Base-by-base conservation (phyloP, 2,329 filamentous ascomycete species). In the Aspergillus sp. region DNA sequence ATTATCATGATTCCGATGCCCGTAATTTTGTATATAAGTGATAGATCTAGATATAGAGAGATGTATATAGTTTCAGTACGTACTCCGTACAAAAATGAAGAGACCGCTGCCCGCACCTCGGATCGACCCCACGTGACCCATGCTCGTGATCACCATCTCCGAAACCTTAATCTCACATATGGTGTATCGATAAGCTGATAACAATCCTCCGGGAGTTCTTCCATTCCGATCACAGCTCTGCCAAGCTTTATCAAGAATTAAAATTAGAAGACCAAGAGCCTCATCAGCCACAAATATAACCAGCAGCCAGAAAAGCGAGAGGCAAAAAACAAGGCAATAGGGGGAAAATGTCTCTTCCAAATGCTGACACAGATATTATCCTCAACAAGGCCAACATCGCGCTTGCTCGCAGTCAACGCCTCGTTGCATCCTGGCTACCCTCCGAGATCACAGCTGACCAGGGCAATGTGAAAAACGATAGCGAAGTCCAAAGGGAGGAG, bases 341-440 rank as follows among this genome's bases (percentile, higher is more conserved):
- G 2, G 27, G 4, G 27, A 5, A 24, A 15, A 59, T 59, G 71
- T 67, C 74, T 11, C 61, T 67, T 24, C 68, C 71, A n/a, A 72
- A 70, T 62, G 57, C 54, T 17, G 79, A 82, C 57, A 80, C 80
- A 43, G 83, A 86, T 61, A 74, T 85, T 40, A 78, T 86, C 49
- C 77, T 82, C 53, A 85, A 85, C 64, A 75, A 77, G 53, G 75
- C 82, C 33, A 83, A 79, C 60, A 77, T 86, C 47, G 77, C 78
- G 3, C 72, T 84, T 9, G 82, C 84, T 6, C 80, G 80, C 54
- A 80, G 78, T 51, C 82, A 84, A 62, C 78, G 78, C 35, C 72
- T 84, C 17, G 74, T 86, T 58, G 77, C 81, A 51, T 85, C 84
- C 62, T 83, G 82, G 81, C 78, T 86, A 31, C 81, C 82, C 12